phyloP scores from a whole-genome alignment of 1,284 basidiomycete species.

The Malassezia vespertilionis region DNA sequence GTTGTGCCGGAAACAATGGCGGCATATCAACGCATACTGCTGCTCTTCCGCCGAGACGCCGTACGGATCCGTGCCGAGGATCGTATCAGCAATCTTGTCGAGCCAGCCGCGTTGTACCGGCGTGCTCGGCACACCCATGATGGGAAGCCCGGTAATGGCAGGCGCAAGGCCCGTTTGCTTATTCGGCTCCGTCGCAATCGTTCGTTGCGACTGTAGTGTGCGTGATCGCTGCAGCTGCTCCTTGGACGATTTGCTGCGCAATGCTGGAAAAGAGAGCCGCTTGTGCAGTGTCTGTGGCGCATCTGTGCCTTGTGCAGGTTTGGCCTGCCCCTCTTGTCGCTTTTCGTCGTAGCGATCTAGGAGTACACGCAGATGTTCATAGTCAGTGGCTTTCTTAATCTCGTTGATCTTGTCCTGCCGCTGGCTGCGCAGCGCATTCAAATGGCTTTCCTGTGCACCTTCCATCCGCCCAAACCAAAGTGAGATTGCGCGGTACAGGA shows the following conservation, averaged over 20 bases:
- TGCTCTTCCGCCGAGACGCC: conserved; percentile 46
- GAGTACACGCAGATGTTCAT: conserved; percentile 77
- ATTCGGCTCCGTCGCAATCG: not conserved
- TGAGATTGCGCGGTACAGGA: conserved; percentile 8
- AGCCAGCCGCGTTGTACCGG: conserved; percentile 29
- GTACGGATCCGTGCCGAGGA: conserved; percentile 48
- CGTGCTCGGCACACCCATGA: conserved; percentile 5
- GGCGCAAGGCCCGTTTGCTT: not conserved
- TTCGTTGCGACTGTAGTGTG: not conserved
- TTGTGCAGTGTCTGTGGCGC: not conserved
- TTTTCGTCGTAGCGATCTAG: conserved; percentile 71
- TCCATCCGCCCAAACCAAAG: conserved; percentile 10
- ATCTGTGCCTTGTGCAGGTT: not conserved
- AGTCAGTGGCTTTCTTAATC: conserved; percentile 93
- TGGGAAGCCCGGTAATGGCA: conserved; percentile 11
- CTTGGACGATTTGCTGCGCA: not conserved
- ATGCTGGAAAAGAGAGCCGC: not conserved
- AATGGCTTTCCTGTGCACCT: conserved; percentile 56
- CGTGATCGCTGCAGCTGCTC: not conserved
- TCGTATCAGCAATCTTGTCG: conserved; percentile 49
- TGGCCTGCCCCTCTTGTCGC: too few relatives aligned
- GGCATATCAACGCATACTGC: conserved; percentile 81
- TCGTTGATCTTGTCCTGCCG: conserved; percentile 83
- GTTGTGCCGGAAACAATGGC: conserved; percentile 83
- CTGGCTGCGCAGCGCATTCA: conserved; percentile 64